Evolutionary conservation across 2,329 filamentous ascomycete species (phyloP), one percentile per base, ranked within the genome.

Genomic region (Aspergillus quadricinctus): DNA sequence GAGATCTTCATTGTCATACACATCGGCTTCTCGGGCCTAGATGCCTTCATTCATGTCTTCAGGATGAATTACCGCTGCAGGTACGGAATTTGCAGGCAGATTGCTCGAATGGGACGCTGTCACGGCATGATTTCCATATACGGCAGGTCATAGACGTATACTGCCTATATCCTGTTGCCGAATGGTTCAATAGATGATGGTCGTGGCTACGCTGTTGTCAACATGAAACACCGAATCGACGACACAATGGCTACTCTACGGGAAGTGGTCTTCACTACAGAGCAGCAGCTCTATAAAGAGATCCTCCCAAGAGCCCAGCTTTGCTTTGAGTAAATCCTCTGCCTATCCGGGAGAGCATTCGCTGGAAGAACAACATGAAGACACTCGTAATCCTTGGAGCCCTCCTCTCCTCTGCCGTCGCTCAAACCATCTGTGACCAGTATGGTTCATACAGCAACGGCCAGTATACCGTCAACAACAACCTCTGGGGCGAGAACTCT

Each of bases 391-490:
- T 23, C 43, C 10, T 46, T 23, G 21, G 19, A 14, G 43, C 43
- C 2, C 14, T 46, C 11, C 14, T 46, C 43, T 23, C 43, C n/a
- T 14, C 21, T 27, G 21, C 43, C 43, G 21, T 46, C 23, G n/a
- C 43, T 14, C 19, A 46, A 7, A 23, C 43, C 23, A 21, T 46
- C 43, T 46, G 43, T 25, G 23, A 27, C 11, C 60, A 70, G 49
- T 78, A 66, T 52, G 72, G 61, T n/a, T n/a, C 25, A 65, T 49
- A 69, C 2, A 48, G 64, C 4, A 72, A 69, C 2, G 72, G 69
- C 29, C 65, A 61, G 11, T 80, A 78, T 64, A 77, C 69, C 35
- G 64, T 81, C 53, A 80, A 79, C 70, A 77, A 80, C 68, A 78
- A 80, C 66, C 72, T 78, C 50, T 81, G 78, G 78, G 77, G 77